phyloP scores from a whole-genome alignment of 2,329 filamentous ascomycete species.

The Aspergillus eucalypticola region DNA sequence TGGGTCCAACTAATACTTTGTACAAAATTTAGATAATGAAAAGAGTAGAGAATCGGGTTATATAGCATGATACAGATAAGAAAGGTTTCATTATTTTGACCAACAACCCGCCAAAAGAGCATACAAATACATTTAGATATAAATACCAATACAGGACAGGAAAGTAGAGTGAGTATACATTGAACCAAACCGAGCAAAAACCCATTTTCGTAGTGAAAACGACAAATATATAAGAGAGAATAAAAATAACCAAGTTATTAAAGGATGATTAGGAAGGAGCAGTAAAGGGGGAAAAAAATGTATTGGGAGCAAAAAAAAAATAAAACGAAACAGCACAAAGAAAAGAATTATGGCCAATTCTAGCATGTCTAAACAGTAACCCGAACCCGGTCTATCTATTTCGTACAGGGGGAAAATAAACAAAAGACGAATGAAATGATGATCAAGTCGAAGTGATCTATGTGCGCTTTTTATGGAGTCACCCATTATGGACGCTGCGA shows the following conservation, averaged over 20 bases:
- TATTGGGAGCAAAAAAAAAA: background rate
- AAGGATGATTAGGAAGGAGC: too few species aligned
- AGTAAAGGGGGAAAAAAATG: background rate
- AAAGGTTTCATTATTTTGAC: background rate
- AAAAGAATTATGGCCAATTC: conserved; percentile 15
- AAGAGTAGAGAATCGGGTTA: too few species aligned
- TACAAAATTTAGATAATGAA: too few species aligned
- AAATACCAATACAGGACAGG: too few species aligned
- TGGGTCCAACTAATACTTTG: too few species aligned
- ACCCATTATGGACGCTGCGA: background rate
- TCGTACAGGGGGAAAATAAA: conserved; percentile 24
- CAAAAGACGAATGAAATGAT: conserved; percentile 7
- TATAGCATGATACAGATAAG: background rate
- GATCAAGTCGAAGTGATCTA: conserved; percentile 11
- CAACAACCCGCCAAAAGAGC: background rate
- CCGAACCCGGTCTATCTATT: conserved; percentile 32
- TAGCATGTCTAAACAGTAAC: conserved; percentile 21
- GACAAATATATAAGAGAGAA: background rate
- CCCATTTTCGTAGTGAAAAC: too few species aligned
- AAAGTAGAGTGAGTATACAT: too few species aligned
- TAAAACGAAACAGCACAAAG: conserved; percentile 1
- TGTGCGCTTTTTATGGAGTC: background rate
- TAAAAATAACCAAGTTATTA: background rate
- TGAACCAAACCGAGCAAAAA: too few species aligned
- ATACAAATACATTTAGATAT: background rate